Base-by-base conservation (phyloP, 2,329 filamentous ascomycete species). In the Raffaelea arxii region DNA sequence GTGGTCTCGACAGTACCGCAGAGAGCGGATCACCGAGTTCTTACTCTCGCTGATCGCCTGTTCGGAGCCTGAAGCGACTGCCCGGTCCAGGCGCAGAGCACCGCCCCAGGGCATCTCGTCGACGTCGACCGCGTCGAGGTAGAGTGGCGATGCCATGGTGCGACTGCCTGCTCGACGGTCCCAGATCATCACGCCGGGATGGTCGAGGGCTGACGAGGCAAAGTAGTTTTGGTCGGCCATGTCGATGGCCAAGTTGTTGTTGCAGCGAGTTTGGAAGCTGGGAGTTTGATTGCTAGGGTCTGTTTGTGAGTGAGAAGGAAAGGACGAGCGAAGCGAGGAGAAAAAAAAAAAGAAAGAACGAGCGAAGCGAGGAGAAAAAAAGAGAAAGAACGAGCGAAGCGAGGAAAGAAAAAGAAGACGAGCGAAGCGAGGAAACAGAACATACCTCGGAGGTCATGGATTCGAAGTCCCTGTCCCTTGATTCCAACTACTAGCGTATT, bases 161-260 rank as follows among this genome's bases (percentile, higher is more conserved):
- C 75, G 71, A 19, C 67, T 68, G 12, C 70, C 72, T n/a, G 74
- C 75, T 38, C 86, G 80, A 23, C 82, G 78, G 58, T 91, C 86
- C 86, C 86, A 91, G 25, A 91, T 73, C 60, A 84, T 81, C 44
- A 91, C 72, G 7, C 80, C 79, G 1, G 86, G 82, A 43, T 86
- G 81, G 49, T 86, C 84, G 12, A 86, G 67, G 3, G 83, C 82
- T 14, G 85, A 87, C 1, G 86, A 90, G 2, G 86, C 81, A 65
- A 92, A 91, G 62, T 89, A 91, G 55, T 92, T 89, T 53, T 83
- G 79, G 55, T 94, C 84, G 21, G 80, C 70, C 50, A 85, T 86
- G 65, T 92, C 86, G 50, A 92, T 86, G 16, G 85, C 77, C 46
- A 92, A 61, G 53, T 84, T 84, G 55, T 84, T 84, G 60, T 80